A percentile compares a stretch with the other conserved stretches of the same genome.
Conservation (phyloP, 2,329 filamentous ascomycete genomes). For the Penicillium decumbens region DNA sequence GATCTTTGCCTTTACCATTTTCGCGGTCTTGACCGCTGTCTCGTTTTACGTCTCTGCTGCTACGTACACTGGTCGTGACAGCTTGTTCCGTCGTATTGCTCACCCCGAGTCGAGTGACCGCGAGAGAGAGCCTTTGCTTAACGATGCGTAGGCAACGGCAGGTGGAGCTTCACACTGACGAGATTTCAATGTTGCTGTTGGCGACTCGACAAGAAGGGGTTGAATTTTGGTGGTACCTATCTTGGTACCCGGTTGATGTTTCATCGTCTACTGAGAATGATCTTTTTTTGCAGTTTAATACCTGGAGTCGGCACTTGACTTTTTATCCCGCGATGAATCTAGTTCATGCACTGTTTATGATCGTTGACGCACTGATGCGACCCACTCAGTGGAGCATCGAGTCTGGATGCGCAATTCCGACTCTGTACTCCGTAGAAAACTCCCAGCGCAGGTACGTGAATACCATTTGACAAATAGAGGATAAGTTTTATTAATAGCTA, state of each 20-base stretch:
- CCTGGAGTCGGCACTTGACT: neutral
- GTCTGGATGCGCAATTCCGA: neutral
- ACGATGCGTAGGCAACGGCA: constrained; percentile 26
- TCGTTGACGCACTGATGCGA: neutral
- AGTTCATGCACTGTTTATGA: neutral
- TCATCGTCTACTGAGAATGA: neutral
- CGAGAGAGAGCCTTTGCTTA: constrained; percentile 52
- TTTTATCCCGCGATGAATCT: neutral
- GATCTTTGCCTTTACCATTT: constrained; percentile 87
- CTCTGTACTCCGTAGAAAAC: neutral
- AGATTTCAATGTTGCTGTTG: neutral
- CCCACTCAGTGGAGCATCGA: neutral
- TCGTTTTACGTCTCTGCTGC: constrained; percentile 49
- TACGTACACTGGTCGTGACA: constrained; percentile 34
- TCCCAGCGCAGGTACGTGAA: neutral
- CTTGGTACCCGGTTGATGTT: neutral
- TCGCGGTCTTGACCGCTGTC: constrained; percentile 66
- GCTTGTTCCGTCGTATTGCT: constrained; percentile 32
- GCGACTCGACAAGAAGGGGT: neutral
- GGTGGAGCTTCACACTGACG: neutral
- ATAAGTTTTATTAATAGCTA: too few relatives aligned
- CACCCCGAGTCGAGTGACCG: constrained; percentile 45
- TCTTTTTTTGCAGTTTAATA: neutral
- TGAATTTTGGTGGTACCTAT: neutral
- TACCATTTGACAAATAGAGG: neutral